Percentiles rank a stretch among this genome's conserved stretches.
These are phyloP conservation scores for Phytophthora chlamydospora DNA, from an alignment of 352 stramenopile species.

Conservation along the genomic window DNA sequence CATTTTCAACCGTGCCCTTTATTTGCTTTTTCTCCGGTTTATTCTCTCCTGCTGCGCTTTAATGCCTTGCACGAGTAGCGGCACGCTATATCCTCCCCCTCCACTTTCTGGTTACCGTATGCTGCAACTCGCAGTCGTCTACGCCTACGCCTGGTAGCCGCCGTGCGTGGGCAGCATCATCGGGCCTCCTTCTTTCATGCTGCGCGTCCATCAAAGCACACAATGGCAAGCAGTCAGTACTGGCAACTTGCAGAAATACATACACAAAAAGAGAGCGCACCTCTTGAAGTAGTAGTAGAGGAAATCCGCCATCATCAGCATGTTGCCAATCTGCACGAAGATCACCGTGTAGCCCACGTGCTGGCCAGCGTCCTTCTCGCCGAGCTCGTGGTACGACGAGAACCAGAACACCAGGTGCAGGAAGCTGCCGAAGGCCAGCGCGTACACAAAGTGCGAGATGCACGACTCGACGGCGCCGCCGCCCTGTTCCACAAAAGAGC, in stretches of 20 bases:
- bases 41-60: slow-evolving; percentile 19
- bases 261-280: slow-evolving; percentile 29
- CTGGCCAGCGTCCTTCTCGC: slow-evolving; percentile 91
- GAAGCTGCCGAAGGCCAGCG: slow-evolving; percentile 94
- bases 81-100: slow-evolving; percentile 28
- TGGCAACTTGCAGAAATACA: not conserved
- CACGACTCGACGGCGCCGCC: slow-evolving; percentile 95
- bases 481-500: slow-evolving; percentile 44
- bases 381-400: slow-evolving; percentile 98
- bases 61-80: slow-evolving; percentile 15
- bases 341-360: slow-evolving; percentile 96
- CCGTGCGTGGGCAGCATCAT: slow-evolving; percentile 92
- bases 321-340: slow-evolving; percentile 97
- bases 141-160: slow-evolving; percentile 85
- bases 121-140: slow-evolving; percentile 25
- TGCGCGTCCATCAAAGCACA: slow-evolving; percentile 24
- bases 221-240: slow-evolving; percentile 2
- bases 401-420: slow-evolving; percentile 99
- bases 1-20: slow-evolving; percentile 22
- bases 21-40: slow-evolving; percentile 30
- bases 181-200: slow-evolving; percentile 87
- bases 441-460: slow-evolving; percentile 97
- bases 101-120: slow-evolving; percentile 18
- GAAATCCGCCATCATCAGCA: slow-evolving; percentile 99
- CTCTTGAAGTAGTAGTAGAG: slow-evolving; percentile 99